phyloP scores from a whole-genome alignment of 495 filamentous ascomycete species.

The Neurospora pannonica region DNA sequence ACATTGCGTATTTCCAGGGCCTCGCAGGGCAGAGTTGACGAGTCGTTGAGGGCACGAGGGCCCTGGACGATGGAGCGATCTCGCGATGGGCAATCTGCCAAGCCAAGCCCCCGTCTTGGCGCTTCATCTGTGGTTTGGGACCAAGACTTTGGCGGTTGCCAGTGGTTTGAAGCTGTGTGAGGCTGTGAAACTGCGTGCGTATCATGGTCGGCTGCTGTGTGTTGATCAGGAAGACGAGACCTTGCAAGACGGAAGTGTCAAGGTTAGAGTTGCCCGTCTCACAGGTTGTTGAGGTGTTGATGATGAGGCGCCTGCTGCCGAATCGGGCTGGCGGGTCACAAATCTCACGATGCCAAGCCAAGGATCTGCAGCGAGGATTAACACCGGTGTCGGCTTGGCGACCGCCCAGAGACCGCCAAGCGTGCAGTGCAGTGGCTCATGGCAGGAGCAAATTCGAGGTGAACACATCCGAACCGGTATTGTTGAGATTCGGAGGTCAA shows the following conservation, averaged over 20 bases:
- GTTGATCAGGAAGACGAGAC: background rate
- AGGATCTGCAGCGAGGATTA: background rate
- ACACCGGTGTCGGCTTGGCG: background rate
- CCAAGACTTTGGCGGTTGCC: background rate
- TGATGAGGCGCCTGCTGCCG: background rate
- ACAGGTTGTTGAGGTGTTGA: background rate
- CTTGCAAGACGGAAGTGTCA: background rate
- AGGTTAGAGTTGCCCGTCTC: background rate
- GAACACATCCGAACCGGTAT: background rate
- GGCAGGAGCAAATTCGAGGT: background rate
- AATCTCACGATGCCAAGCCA: background rate
- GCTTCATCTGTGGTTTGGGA: background rate
- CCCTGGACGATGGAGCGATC: background rate
- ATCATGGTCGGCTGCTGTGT: background rate
- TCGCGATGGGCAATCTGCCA: background rate
- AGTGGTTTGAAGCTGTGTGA: background rate
- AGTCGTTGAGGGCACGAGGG: background rate
- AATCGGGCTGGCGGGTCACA: background rate
- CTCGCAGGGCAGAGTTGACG: background rate
- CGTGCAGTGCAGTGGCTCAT: background rate
- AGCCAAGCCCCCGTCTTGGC: background rate
- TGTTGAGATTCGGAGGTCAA: background rate
- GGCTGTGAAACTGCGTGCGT: background rate
- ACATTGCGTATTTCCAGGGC: background rate
- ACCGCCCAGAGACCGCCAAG: background rate